Evolutionary conservation across 257 asterid genomes (phyloP).

Genomic region (Nicotiana noctiflora): DNA sequence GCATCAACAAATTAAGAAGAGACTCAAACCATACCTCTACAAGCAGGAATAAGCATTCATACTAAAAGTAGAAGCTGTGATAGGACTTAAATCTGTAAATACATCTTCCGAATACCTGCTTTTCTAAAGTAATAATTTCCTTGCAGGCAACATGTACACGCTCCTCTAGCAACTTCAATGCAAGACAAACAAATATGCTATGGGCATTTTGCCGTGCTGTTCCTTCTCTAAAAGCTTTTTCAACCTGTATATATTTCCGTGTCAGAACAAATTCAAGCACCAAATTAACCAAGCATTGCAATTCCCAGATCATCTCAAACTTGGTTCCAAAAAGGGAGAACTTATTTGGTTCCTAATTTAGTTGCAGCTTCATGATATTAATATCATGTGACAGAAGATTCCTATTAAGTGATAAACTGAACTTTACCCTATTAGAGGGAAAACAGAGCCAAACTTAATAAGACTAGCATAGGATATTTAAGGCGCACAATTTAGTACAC

Average conservation of each 20-base stretch:
- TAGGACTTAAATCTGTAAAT: not conserved
- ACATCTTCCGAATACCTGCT: slow-evolving; percentile 48
- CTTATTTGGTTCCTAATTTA: too few species aligned
- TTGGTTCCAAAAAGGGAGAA: too few species aligned
- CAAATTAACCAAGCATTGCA: not conserved
- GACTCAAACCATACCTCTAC: slow-evolving; percentile 17
- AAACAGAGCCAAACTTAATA: too few species aligned
- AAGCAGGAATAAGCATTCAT: too few species aligned
- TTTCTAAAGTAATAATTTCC: slow-evolving; percentile 86
- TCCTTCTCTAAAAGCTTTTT: slow-evolving; percentile 99
- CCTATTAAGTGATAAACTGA: too few species aligned
- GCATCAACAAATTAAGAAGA: slow-evolving; percentile 12
- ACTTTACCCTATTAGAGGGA: too few species aligned
- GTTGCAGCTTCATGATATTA: not conserved
- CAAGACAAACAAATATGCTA: slow-evolving; percentile 91
- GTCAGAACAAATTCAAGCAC: slow-evolving; percentile 5
- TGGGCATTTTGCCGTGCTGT: slow-evolving; percentile 99
- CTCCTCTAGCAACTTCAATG: slow-evolving; percentile 81
- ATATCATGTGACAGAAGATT: too few species aligned
- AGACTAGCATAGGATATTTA: too few species aligned
- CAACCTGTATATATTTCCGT: slow-evolving; percentile 51
- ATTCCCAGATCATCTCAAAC: not conserved
- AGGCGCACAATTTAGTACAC: too few species aligned
- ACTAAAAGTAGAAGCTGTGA: too few species aligned
- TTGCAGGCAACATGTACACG: slow-evolving; percentile 92